Evolutionary conservation across 208 protist genomes (phyloP), one percentile per base, ranked within the genome.

Genomic region (Leishmania turanica): DNA sequence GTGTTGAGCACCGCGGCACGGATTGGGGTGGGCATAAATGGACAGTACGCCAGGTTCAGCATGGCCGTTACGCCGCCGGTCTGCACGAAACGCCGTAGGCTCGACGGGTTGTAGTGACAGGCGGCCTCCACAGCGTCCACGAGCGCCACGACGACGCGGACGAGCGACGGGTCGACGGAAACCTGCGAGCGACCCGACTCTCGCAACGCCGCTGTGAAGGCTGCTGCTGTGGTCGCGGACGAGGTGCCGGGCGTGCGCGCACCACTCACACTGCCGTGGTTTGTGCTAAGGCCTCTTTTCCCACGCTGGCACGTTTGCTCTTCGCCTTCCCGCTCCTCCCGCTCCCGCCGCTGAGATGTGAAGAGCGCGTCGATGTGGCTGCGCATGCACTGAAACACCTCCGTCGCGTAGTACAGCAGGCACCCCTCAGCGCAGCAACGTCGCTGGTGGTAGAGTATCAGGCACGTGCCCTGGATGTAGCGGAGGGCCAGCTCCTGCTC

Each of bases 401-500:
- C 93, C 81, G 92, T 89, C 37, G 92, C 91, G 86, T 92, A 96
- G 64, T 90, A 90, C 51, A 97, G 80, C 8, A 97, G 75, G 77
- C 81, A 89, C 37, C 92, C 88, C 40, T 96, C 91, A 9, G 87
- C 89, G 75, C 94, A 88, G 77, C 81, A 89, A 62, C 89, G 86
- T 27, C 93, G 89, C 85, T 97, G 95, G 66, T 95, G 85, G 78
- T 93, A 90, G 49, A 95, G 80, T n/a, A 85, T 79, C 24, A 96
- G 77, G 65, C 89, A 92, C 42, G 96, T 78, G 7, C 95, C 95
- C 69, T 97, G 95, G n/a, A 96, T 86, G 42, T 95, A 81, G 37
- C 95, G 93, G 54, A 96, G 83, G 15, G 95, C 95, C 45, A 95
- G 80, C 83, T 96, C 92, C 84, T 96, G 93, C 84, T 97, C 92